Conservation (phyloP, 73 alveolate genomes). For the Paramecium octaurelia region DNA sequence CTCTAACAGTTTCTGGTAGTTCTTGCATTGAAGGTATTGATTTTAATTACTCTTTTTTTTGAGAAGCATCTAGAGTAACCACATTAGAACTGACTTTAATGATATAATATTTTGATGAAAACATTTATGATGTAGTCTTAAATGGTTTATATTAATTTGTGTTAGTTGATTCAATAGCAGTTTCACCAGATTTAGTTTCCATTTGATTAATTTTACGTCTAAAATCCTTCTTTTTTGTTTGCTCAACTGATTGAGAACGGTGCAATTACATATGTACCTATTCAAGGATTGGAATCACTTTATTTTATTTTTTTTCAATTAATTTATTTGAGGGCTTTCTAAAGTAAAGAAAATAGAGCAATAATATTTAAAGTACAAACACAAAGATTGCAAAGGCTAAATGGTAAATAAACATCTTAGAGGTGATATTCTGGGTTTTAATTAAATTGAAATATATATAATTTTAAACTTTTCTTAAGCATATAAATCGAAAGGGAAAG, state of each 20-base stretch:
- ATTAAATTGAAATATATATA: too few relatives aligned
- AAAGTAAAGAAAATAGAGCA: not conserved
- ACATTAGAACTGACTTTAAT: not conserved
- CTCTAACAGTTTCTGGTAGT: not conserved
- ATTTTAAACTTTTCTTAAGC: too few relatives aligned
- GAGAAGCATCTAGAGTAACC: not conserved
- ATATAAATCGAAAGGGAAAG: too few relatives aligned
- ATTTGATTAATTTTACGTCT: not conserved
- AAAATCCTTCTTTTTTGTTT: not conserved
- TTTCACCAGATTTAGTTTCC: not conserved
- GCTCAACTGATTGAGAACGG: not conserved
- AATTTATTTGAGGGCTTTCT: not conserved
- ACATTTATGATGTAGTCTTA: not conserved
- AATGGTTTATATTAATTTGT: not conserved
- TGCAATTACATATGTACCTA: not conserved
- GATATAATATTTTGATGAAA: not conserved
- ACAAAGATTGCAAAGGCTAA: not conserved
- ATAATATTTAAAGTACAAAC: not conserved
- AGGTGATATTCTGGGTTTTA: not conserved
- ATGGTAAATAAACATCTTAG: not conserved
- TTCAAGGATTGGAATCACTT: not conserved
- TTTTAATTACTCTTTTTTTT: not conserved
- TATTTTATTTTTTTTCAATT: not conserved
- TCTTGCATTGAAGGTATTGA: not conserved
- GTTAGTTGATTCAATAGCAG: not conserved